Evolutionary conservation across 2,329 filamentous ascomycete genomes (phyloP), one percentile per base, ranked within the genome.

Genomic region (Alternaria novae-zelandiae): DNA sequence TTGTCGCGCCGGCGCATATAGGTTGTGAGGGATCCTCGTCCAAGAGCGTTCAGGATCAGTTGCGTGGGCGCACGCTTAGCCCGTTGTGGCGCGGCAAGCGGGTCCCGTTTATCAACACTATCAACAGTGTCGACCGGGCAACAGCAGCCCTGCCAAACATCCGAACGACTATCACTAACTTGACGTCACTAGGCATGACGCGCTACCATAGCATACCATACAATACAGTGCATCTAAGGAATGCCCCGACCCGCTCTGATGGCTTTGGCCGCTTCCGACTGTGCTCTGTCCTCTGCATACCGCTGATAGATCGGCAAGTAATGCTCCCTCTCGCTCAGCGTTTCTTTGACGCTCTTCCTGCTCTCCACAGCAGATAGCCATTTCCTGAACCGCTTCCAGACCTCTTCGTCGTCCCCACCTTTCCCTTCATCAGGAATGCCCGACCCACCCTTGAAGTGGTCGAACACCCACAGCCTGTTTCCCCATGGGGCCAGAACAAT

Each of bases 401-500:
- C 74, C 36, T 77, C 77, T 56, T 88, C 87, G 41, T 91, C 86
- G 8, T 84, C 81, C 1, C 83, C 85, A 3, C 82, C 83, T 55
- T 83, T 50, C 0, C 85, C 85, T 32, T 82, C 74, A 54, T 66
- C 79, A 2, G 85, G 85, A 44, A 88, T 81, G 0, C 83, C 82
- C n/a, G 84, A 64, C 0, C 86, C 86, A 2, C 83, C 84, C 60
- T 94, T 94, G 75, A 90, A 94, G 66, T 92, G 85, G 70, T 94
- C 90, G 68, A 94, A 89, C 6, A 93, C 81, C 83, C 91, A 94
- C 20, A 93, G 74, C 13, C 91, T 83, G 57, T 89, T 86, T 0
- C 89, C 88, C 91, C 91, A 94, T 0, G 91, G 91, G 41, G 89
- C 91, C 4, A 94, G 80, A 65, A 88, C 86, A 23, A 93, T 82